A percentile compares a stretch with the other conserved stretches of the same genome.
These are phyloP conservation scores for Nannochloris sp. DNA, from an alignment of 139 green algal species.

Conservation along the genomic window DNA sequence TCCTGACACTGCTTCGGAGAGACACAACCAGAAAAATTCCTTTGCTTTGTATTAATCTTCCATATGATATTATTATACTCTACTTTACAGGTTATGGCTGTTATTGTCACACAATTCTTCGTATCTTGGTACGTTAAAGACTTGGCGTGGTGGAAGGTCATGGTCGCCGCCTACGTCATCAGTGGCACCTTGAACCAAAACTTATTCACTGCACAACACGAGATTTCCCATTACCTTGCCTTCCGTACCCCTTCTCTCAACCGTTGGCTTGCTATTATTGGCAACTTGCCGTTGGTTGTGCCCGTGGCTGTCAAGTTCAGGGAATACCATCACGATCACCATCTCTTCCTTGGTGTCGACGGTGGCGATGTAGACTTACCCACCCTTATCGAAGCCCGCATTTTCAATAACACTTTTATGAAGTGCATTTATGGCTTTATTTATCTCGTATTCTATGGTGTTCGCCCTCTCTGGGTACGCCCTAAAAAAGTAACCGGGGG, in stretches of 20 bases:
- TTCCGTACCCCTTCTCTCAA: conserved; percentile 47
- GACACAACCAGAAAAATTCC: background rate
- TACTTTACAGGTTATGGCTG: conserved; percentile 35
- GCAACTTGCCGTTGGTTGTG: conserved; percentile 55
- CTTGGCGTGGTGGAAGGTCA: conserved; percentile 32
- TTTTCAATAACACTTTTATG: conserved; percentile 15
- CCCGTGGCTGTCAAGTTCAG: conserved; percentile 54
- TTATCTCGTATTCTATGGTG: conserved; percentile 59
- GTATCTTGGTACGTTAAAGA: conserved; percentile 38
- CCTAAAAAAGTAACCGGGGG: conserved; percentile 40
- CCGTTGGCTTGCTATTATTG: conserved; percentile 40
- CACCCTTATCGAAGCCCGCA: conserved; percentile 34
- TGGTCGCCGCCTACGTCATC: conserved; percentile 40
- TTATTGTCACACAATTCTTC: conserved; percentile 40
- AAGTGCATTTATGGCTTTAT: conserved; percentile 38
- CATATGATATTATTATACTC: background rate
- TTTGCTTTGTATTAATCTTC: background rate
- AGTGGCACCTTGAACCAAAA: conserved; percentile 56
- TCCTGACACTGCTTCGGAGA: background rate
- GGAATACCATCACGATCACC: conserved; percentile 74
- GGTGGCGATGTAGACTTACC: conserved; percentile 58
- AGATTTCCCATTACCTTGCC: conserved; percentile 61
- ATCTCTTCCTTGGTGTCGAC: conserved; percentile 56
- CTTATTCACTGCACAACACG: conserved; percentile 61
- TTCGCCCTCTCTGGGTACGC: conserved; percentile 50